Conservation (phyloP, 2,329 filamentous ascomycete species). For the Neopestalotiopsis clavispora region DNA sequence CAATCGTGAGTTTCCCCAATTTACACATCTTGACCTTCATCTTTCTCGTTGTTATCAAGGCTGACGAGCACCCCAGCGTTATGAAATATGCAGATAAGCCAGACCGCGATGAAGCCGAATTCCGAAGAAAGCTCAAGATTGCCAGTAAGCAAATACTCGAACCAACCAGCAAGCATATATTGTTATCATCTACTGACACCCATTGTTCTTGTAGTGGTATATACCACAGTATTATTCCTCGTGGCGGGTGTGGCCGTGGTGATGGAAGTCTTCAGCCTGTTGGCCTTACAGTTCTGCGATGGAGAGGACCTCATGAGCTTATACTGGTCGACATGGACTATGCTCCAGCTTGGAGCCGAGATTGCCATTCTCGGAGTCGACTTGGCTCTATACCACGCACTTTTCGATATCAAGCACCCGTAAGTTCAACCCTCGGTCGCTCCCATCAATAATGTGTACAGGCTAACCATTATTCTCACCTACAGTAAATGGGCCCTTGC, state of each 20-base stretch:
- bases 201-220: constrained; percentile 4
- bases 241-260: constrained; percentile 51
- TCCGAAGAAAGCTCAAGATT: constrained; percentile 40
- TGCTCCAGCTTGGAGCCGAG: constrained; percentile 61
- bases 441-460: constrained; percentile 1
- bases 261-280: constrained; percentile 58
- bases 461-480: too few species aligned
- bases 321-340: constrained; percentile 67
- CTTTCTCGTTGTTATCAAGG: neutral
- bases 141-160: constrained; percentile 40
- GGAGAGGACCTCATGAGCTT: constrained; percentile 64
- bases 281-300: constrained; percentile 63
- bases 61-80: constrained; percentile 26
- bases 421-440: constrained; percentile 36
- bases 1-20: constrained; percentile 33
- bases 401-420: constrained; percentile 57
- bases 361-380: constrained; percentile 63
- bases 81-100: constrained; percentile 43
- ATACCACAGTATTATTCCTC: constrained; percentile 42
- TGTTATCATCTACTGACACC: neutral
- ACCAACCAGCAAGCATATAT: constrained; percentile 34
- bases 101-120: constrained; percentile 36
- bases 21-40: neutral
- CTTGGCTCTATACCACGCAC: constrained; percentile 54
- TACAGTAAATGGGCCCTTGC: constrained; percentile 57